Evolutionary conservation across 2,329 filamentous ascomycete species (phyloP), one percentile per base, ranked within the genome.

Genomic region (Ramularia endophylla): DNA sequence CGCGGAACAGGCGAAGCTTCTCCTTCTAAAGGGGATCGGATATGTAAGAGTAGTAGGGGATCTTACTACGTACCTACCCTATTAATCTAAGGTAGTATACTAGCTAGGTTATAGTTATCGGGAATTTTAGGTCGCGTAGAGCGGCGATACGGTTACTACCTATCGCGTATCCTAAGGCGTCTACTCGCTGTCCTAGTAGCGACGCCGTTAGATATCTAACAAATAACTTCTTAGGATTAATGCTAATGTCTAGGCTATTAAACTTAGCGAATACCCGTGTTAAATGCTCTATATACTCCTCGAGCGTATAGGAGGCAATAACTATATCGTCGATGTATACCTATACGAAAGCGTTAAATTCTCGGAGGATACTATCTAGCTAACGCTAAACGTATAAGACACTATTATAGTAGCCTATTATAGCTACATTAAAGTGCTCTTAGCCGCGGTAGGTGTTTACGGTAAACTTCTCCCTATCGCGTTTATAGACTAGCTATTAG

Each of bases 381-480:
- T 19, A 12, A 1, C 27, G 2, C 11, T 38, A 38, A 8, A 38
- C 16, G n/a, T 38, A 38, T 19, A 28, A 38, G 2, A 38, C 17
- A 18, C 22, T 28, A 9, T 28, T 29, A n/a, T 20, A 38, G 16
- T 38, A 38, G 9, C 36, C 36, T 38, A 38, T 38, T 20, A 38
- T n/a, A 8, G 11, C 36, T 4, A 39, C 17, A 18, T 39, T 39
- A 30, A 39, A 30, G 27, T 32, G 22, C 27, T 39, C 36, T 9
- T 30, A 39, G 15, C 36, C 18, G 6, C 18, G n/a, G 13, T 16
- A 30, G 13, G 25, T 34, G n/a, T 40, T 40, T 22, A 40, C 25
- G 7, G 16, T 40, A 40, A 40, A 40, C n/a, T 40, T 40, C n/a
- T 40, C 22, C 12, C 18, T 7, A 18, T 40, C 11, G 3, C 9